Conservation (phyloP, 2,329 filamentous ascomycete genomes). For the Aspergillus melleus region DNA sequence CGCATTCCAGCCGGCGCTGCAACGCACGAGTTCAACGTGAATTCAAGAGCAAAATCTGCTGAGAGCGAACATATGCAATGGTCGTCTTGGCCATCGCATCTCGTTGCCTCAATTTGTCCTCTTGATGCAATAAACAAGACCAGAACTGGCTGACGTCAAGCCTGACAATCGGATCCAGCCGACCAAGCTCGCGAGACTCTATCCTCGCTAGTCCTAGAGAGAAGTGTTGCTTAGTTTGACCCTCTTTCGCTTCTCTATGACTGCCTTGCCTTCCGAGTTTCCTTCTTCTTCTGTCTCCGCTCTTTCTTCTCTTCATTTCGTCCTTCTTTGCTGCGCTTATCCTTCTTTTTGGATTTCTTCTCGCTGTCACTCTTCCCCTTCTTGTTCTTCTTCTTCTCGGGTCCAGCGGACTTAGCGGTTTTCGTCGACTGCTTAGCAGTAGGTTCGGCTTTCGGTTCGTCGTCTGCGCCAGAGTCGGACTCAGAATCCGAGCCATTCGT, state of each 20-base stretch:
- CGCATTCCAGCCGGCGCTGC: neutral
- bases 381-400: slow-evolving; percentile 19
- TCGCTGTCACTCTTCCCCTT: slow-evolving; percentile 27
- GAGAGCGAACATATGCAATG: neutral
- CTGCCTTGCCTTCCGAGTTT: slow-evolving; percentile 35
- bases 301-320: slow-evolving; percentile 29
- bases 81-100: no score
- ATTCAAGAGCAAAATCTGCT: neutral
- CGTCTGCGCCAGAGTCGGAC: slow-evolving; percentile 17
- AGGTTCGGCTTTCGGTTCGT: slow-evolving; percentile 18
- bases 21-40: neutral
- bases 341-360: slow-evolving; percentile 24
- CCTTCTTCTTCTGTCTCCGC: slow-evolving; percentile 42
- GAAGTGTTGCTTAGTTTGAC: neutral
- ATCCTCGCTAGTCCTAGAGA: neutral
- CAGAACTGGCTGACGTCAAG: neutral
- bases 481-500: slow-evolving; percentile 21
- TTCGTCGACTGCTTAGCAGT: neutral
- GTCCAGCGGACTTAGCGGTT: neutral
- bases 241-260: slow-evolving; percentile 1
- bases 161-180: slow-evolving; percentile 4
- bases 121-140: neutral
- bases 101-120: neutral
- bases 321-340: slow-evolving; percentile 28
- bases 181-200: neutral